Evolutionary conservation across 208 protist species (phyloP), one percentile per base, ranked within the genome.

Genomic region (Balamuthia mandrillaris): DNA sequence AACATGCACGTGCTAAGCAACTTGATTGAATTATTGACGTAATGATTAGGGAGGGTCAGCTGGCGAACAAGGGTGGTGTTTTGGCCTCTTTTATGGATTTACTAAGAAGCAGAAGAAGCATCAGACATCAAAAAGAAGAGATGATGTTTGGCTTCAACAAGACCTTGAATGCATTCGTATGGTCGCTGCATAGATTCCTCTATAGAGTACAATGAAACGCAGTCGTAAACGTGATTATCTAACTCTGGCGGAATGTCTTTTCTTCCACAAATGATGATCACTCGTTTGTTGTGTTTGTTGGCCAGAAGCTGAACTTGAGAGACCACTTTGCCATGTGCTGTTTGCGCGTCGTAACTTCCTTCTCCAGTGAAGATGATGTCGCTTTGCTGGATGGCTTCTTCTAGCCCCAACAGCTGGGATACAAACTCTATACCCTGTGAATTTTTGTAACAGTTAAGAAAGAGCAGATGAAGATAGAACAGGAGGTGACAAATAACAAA

Each of bases 321-420:
- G 5, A 66, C 72, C 31, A 52, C 56, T 65, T 86, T 86, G 54
- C 81, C 81, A 35, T 68, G 52, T 39, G 49, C 4, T 14, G 66
- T 86, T 45, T 75, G 66, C 24, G 37, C 9, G 63, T 86, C 81
- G 44, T 86, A 86, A n/a, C 61, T 42, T 3, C 81, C 81, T 56
- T 86, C 81, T 4, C 81, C 81, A 14, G 81, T 86, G 27, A 86
- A 41, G 42, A 86, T 58, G 10, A 86, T 14, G 31, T 86, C 81
- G 37, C 61, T 42, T 18, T 60, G 18, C 27, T 45, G n/a, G 29
- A 86, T 78, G 45, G 52, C 58, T 24, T 65, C 60, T 27, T 86
- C 81, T 18, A 86, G 31, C 0, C 72, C 81, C 66, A 61, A 29
- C 35, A 65, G 63, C 37, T 77, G 44, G 0, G 81, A 58, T 31